These are phyloP conservation scores for Penicillium sp. DNA, from an alignment of 2,329 filamentous ascomycete genomes.

Conservation along the genomic window DNA sequence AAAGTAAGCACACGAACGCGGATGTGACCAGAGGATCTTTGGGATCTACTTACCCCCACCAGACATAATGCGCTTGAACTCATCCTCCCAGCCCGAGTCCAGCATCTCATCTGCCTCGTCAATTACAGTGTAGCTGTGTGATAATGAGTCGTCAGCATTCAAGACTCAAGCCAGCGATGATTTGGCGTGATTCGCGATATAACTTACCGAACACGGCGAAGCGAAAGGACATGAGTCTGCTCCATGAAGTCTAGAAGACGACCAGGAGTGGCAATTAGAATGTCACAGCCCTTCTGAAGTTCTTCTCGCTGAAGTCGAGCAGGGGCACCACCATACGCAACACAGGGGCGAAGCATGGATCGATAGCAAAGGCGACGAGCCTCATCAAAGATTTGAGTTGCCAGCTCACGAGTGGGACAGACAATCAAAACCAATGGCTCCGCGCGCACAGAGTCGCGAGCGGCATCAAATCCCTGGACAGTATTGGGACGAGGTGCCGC, in stretches of 20 bases:
- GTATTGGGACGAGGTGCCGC: slow-evolving; percentile 71
- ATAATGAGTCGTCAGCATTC: not conserved
- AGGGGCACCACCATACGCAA: slow-evolving; percentile 83
- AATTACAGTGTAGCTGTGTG: slow-evolving; percentile 65
- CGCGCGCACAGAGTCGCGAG: slow-evolving; percentile 61
- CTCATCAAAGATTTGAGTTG: slow-evolving; percentile 94
- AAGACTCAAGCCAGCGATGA: not conserved
- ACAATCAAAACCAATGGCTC: slow-evolving; percentile 88
- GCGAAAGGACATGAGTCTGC: slow-evolving; percentile 66
- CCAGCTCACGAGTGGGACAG: slow-evolving; percentile 83
- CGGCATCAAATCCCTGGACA: slow-evolving; percentile 54
- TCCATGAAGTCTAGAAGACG: slow-evolving; percentile 83
- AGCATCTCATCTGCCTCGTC: slow-evolving; percentile 97
- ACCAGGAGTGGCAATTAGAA: slow-evolving; percentile 85
- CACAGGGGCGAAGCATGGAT: slow-evolving; percentile 88
- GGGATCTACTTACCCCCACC: slow-evolving; percentile 68
- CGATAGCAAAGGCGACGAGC: slow-evolving; percentile 90
- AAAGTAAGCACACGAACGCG: slow-evolving; percentile 5
- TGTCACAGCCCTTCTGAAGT: slow-evolving; percentile 80
- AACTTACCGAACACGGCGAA: slow-evolving; percentile 71
- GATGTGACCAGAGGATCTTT: not conserved
- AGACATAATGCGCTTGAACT: slow-evolving; percentile 73
- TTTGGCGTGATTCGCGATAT: not conserved
- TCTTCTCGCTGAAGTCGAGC: slow-evolving; percentile 69
- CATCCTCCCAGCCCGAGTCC: slow-evolving; percentile 72